phyloP scores from a whole-genome alignment of 441 rosid genomes.

The Erysimum pusillum region DNA sequence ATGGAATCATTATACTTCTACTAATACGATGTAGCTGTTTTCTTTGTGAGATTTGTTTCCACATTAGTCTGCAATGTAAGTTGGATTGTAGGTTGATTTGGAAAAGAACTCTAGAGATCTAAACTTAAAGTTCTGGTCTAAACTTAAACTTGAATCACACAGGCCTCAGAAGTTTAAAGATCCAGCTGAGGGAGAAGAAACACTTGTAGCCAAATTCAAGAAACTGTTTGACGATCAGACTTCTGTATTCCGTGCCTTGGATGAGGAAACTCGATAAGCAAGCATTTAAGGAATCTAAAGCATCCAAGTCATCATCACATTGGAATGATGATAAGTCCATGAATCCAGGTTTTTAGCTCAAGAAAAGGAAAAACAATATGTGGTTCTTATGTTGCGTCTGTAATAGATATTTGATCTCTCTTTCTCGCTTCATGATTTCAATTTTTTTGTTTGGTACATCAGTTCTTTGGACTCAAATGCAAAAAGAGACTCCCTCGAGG shows the following conservation, averaged over 20 bases:
- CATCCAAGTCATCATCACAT: neutral
- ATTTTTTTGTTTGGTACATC: too few relatives aligned
- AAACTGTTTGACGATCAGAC: slow-evolving; percentile 87
- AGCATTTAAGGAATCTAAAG: neutral
- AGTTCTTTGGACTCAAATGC: neutral
- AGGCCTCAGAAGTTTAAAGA: slow-evolving; percentile 99
- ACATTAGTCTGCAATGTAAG: too few relatives aligned
- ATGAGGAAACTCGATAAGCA: slow-evolving; percentile 66
- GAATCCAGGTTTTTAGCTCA: slow-evolving; percentile 12
- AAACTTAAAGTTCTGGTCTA: too few relatives aligned
- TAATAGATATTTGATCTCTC: neutral
- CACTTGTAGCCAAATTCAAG: slow-evolving; percentile 78
- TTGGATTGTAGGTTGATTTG: too few relatives aligned
- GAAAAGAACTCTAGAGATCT: too few relatives aligned
- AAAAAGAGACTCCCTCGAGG: neutral
- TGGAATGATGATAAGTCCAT: neutral
- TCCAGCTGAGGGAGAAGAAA: slow-evolving; percentile 95
- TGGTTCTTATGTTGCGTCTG: neutral
- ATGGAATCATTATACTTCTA: too few relatives aligned
- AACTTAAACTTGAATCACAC: slow-evolving; percentile 11
- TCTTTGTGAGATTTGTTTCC: too few relatives aligned
- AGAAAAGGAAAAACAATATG: neutral
- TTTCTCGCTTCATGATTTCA: neutral
- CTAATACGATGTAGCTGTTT: too few relatives aligned
- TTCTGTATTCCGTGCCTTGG: slow-evolving; percentile 89